These are phyloP conservation scores for Microbotryomycetes sp. DNA, from an alignment of 1,284 basidiomycete genomes.

Conservation along the genomic window DNA sequence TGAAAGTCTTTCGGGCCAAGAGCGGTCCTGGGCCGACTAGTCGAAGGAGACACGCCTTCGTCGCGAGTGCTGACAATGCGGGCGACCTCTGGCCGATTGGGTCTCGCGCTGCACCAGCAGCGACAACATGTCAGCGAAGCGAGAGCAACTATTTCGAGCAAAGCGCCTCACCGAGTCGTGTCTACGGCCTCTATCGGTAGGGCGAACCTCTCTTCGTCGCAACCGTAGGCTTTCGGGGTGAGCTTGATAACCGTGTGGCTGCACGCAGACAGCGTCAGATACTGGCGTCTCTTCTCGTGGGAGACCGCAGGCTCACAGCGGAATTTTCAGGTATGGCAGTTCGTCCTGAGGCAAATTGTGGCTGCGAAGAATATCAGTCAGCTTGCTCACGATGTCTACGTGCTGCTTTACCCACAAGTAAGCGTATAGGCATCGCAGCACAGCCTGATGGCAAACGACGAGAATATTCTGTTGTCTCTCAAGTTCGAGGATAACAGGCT, in stretches of 20 bases:
- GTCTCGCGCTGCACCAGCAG: neutral
- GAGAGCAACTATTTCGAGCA: no score
- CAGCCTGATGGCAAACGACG: slow-evolving; percentile 95
- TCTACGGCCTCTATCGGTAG: slow-evolving; percentile 86
- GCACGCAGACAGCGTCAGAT: slow-evolving; percentile 40
- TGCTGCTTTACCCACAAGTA: slow-evolving; percentile 44
- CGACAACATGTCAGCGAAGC: no score
- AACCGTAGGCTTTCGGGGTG: slow-evolving; percentile 96
- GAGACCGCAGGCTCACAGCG: slow-evolving; percentile 34
- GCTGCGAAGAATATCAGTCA: slow-evolving; percentile 55
- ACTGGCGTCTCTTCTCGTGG: slow-evolving; percentile 50
- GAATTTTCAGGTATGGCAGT: slow-evolving; percentile 86
- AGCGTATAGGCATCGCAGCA: slow-evolving; percentile 68
- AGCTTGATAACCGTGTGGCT: slow-evolving; percentile 91
- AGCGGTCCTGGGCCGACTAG: neutral
- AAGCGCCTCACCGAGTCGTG: slow-evolving; percentile 46
- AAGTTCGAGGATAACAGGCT: slow-evolving; percentile 98
- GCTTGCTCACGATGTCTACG: neutral
- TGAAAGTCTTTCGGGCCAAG: neutral
- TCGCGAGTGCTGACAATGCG: neutral
- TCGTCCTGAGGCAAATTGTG: slow-evolving; percentile 86
- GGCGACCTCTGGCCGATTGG: neutral
- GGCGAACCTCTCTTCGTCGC: slow-evolving; percentile 90
- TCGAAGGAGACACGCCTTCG: neutral
- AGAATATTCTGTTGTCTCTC: slow-evolving; percentile 96